Percentiles rank a stretch among this genome's conserved stretches.
Evolutionary conservation across 352 stramenopile species (phyloP).

Genomic region (Phytophthora crassamura): DNA sequence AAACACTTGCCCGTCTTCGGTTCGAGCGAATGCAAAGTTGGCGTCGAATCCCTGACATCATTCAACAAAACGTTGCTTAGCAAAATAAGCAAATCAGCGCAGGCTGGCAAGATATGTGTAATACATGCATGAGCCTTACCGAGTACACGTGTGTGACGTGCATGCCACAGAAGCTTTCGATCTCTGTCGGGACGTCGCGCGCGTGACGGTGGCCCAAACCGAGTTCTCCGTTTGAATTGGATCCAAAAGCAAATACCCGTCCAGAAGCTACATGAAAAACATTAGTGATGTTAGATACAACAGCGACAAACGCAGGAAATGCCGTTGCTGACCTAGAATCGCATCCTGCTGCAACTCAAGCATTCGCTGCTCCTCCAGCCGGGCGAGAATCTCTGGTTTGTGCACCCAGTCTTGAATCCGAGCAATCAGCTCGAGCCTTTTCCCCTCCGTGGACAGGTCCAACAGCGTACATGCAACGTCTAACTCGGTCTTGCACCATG

Average conservation of each 20-base stretch:
- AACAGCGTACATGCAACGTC: constrained; percentile 65
- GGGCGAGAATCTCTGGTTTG: constrained; percentile 53
- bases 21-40: constrained; percentile 82
- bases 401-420: constrained; percentile 80
- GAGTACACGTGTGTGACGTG: constrained; percentile 56
- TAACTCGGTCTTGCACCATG: constrained; percentile 61
- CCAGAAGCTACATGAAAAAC: constrained; percentile 46
- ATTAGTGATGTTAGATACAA: not conserved
- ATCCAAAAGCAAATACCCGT: constrained; percentile 72
- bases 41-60: constrained; percentile 62
- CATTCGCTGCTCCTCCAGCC: constrained; percentile 40
- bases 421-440: constrained; percentile 70
- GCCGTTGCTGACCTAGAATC: constrained; percentile 43
- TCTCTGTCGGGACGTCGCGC: constrained; percentile 55
- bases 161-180: constrained; percentile 56
- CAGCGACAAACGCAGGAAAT: not conserved
- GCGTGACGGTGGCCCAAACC: constrained; percentile 57
- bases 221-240: constrained; percentile 71
- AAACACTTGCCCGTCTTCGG: constrained; percentile 84
- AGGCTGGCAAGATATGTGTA: too few relatives aligned
- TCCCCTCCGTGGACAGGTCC: constrained; percentile 53
- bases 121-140: constrained; percentile 26
- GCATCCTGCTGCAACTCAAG: constrained; percentile 50
- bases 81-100: not conserved
- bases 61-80: not conserved